Evolutionary conservation across 2,329 filamentous ascomycete species (phyloP), one percentile per base, ranked within the genome.

Genomic region (Fusarium metavorans): DNA sequence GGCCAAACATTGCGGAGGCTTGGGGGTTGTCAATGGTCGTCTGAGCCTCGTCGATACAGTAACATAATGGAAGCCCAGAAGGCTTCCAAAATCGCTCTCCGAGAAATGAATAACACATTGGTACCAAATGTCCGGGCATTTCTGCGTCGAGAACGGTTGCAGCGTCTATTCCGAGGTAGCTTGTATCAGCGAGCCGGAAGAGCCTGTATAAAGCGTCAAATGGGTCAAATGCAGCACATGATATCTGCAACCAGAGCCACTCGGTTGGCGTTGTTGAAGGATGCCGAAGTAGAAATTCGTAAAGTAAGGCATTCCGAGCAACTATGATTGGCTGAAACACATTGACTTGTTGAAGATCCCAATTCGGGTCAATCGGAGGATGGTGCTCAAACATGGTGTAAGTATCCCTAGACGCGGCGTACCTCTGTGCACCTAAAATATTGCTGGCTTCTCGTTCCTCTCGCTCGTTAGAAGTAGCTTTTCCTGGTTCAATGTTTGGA

Each of bases 181-280:
- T 0, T 30, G 34, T 8, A 30, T 62, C 14, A 5, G 18, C 14
- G 7, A 67, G 52, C 9, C 64, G 23, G 20, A 67, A 67, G 14
- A 67, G 27, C 6, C 57, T 62, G 34, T 39, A 67, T 1, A 67
- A 41, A 5, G 58, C 64, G 30, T 67, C 64, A 20, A 67, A 67
- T 1, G 64, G 64, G 23, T 67, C 64, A 32, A 54, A 16, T 1
- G 5, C 9, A 6, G 11, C 8, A 18, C 64, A 67, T 6, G 34
- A 27, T 13, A 67, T 63, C 30, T 62, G 57, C 8, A 67, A 20
- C 30, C 45, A 67, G 14, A 63, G 45, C 45, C 64, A 67, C n/a
- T 13, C 39, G 1, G 5, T n/a, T 10, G 64, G 57, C 11, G 45
- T 45, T 27, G 35, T 27, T 4, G 39, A 8, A 1, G 64, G 20